phyloP scores from a whole-genome alignment of 257 asterid genomes.

The Solanum chiquidenum region DNA sequence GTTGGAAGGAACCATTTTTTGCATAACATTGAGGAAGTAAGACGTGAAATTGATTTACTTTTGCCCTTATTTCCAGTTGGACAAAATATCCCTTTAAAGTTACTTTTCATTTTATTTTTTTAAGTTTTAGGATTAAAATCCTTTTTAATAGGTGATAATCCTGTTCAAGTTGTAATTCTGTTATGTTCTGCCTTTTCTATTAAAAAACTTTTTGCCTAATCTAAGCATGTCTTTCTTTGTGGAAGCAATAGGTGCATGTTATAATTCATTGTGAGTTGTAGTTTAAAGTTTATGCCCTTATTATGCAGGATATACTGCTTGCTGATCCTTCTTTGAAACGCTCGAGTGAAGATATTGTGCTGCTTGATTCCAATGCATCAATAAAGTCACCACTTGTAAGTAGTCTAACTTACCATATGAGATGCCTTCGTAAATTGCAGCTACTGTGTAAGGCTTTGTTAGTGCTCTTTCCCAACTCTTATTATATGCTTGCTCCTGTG shows the following conservation, averaged over 20 bases:
- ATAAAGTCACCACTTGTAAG: constrained; percentile 85
- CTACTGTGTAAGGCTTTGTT: background rate
- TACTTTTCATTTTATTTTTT: background rate
- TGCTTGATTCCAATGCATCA: constrained; percentile 54
- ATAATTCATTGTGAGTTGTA: background rate
- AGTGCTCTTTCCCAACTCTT: background rate
- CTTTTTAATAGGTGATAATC: background rate
- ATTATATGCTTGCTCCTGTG: background rate
- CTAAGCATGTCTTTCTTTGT: background rate
- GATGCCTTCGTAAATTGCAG: background rate
- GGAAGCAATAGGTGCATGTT: background rate
- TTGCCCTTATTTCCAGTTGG: background rate
- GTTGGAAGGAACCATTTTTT: constrained; percentile 92
- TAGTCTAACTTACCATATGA: constrained; percentile 6
- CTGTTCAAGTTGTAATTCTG: background rate
- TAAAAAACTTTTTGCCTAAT: background rate
- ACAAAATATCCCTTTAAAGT: background rate
- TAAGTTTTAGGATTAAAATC: background rate
- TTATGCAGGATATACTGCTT: constrained; percentile 56
- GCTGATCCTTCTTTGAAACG: constrained; percentile 72
- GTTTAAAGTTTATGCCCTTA: constrained; percentile 3
- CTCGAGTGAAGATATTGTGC: constrained; percentile 54
- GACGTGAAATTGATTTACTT: background rate
- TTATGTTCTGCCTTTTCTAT: background rate
- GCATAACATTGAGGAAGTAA: constrained; percentile 89